Evolutionary conservation across 768 basidiomycete genomes (phyloP).

Genomic region (Paxillus involutus): DNA sequence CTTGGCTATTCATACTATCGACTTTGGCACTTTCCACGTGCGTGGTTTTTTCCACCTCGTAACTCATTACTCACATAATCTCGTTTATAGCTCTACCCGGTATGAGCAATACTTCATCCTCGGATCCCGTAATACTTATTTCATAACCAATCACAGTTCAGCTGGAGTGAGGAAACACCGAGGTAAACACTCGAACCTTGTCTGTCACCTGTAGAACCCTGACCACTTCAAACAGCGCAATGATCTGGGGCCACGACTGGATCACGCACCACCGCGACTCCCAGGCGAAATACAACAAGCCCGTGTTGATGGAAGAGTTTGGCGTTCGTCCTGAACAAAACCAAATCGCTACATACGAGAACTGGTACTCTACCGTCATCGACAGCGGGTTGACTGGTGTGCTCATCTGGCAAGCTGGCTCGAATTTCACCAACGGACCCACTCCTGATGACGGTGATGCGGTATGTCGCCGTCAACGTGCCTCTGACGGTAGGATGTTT

Average conservation of each 20-base stretch:
- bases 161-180: slow-evolving; percentile 45
- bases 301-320: slow-evolving; percentile 67
- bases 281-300: slow-evolving; percentile 52
- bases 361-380: slow-evolving; percentile 53
- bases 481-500: background rate
- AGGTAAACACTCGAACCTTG: background rate
- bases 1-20: slow-evolving; percentile 49
- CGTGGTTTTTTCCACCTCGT: slow-evolving; percentile 13
- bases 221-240: slow-evolving; percentile 13
- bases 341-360: slow-evolving; percentile 48
- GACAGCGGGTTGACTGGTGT: slow-evolving; percentile 59
- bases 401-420: slow-evolving; percentile 57
- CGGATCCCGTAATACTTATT: slow-evolving; percentile 22
- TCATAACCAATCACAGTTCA: slow-evolving; percentile 25
- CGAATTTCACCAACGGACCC: slow-evolving; percentile 35
- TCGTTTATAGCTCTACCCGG: background rate
- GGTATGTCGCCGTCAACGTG: slow-evolving; percentile 1
- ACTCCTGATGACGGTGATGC: slow-evolving; percentile 56
- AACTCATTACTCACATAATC: background rate
- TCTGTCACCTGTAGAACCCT: no score
- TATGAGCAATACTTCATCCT: background rate
- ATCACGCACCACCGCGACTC: slow-evolving; percentile 59
- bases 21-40: slow-evolving; percentile 67
- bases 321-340: slow-evolving; percentile 38
- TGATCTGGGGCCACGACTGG: slow-evolving; percentile 56